Base-by-base conservation (phyloP, 441 rosid species). In the Sinapis alba region DNA sequence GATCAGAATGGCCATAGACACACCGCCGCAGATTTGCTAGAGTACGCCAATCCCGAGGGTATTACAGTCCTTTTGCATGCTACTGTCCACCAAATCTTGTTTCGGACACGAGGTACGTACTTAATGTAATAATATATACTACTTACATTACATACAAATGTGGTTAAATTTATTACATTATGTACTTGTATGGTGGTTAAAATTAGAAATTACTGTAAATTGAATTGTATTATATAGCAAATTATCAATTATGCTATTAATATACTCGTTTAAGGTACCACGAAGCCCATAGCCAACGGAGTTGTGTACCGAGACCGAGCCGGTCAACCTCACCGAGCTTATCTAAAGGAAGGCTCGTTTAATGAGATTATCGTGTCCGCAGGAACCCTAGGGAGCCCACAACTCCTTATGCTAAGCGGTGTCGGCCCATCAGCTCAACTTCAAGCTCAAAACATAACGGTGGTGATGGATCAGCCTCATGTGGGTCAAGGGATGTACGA, bases 351-450 rank as follows among this genome's bases (percentile, higher is more conserved):
- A n/a, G 90, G 92, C 18, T 53, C 83, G 19, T 75, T 72, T 12
- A 90, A 79, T 18, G 97, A 92, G 69, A 76, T 90, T 43, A 87
- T 89, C 2, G 12, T 90, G 32, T 87, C 97, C 2, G 83, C 97
- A 0, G 97, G 98, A 2, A 88, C 97, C 9, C 43, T 94, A 1
- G 97, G 98, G n/a, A 93, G 96, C 85, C 96, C 97, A 62, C 98
- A 94, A 43, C 83, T 94, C 5, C 62, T 94, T 56, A 86, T 94
- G 90, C 75, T 94, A 65, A 94, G 98, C 24, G 98, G 98, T 9
- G 74, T 94, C 1, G 97, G 98, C 24, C 97, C 98, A 7, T 23
- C n/a, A 1, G 82, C 76, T 9, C 94, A 92, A 7, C 76, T 94
- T 12, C 54, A 61, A 72, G 83, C 86, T 59, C 84, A 84, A 15